Conservation (phyloP, 352 stramenopile species). For the Pythium rishiriense region DNA sequence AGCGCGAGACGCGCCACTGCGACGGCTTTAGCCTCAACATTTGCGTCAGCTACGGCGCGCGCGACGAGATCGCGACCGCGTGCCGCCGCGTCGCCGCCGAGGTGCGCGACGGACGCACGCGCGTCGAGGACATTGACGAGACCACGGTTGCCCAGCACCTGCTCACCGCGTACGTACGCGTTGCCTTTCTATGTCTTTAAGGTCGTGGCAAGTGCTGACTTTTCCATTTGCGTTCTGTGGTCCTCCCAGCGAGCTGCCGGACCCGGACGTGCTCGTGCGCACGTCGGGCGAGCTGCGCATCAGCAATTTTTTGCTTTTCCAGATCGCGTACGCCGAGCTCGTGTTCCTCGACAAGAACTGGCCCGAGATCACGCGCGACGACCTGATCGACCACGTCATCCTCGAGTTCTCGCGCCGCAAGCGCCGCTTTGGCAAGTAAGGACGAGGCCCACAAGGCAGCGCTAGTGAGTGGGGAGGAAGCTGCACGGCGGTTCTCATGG, state of each 20-base stretch:
- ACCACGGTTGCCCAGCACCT: conserved; percentile 65
- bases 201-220: no score
- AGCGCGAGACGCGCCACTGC: conserved; percentile 87
- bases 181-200: no score
- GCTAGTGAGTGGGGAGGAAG: no score
- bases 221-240: no score
- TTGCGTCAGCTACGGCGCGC: conserved; percentile 92
- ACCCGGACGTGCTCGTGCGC: conserved; percentile 94
- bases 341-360: conserved; percentile 96
- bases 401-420: conserved; percentile 86
- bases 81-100: conserved; percentile 89
- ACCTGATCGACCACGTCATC: conserved; percentile 82
- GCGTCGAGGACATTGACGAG: conserved; percentile 80
- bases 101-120: conserved; percentile 62
- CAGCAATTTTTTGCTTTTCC: conserved; percentile 97
- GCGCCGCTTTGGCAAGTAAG: conserved; percentile 89
- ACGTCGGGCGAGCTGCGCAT: conserved; percentile 94
- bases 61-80: conserved; percentile 94
- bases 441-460: no score
- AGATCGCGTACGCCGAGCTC: conserved; percentile 95
- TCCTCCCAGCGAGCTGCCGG: conserved; percentile 64
- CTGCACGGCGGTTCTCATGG: no score
- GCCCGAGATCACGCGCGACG: conserved; percentile 90
- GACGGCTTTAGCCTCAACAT: conserved; percentile 80
- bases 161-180: conserved; percentile 75